Conservation (phyloP, 1,139 yeast species). For the Meyerozyma athensensis region DNA sequence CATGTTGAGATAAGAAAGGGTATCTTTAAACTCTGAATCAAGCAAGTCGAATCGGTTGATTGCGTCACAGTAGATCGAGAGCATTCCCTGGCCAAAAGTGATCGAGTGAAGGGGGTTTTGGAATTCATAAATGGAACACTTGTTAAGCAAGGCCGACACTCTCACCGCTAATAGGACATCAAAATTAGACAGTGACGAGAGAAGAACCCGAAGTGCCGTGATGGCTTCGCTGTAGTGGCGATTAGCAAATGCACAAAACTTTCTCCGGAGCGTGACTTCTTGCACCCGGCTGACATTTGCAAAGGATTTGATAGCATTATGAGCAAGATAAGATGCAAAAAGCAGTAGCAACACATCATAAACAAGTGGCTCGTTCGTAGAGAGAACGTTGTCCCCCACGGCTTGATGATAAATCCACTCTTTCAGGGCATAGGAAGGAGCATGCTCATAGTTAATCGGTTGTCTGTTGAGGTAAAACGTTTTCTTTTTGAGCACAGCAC, state of each 20-base stretch:
- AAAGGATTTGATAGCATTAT: neutral
- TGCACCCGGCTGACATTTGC: neutral
- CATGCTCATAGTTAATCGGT: neutral
- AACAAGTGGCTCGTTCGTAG: neutral
- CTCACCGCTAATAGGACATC: slow-evolving; percentile 19
- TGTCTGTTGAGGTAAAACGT: neutral
- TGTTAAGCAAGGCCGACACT: slow-evolving; percentile 22
- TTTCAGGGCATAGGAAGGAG: neutral
- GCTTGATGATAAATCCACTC: neutral
- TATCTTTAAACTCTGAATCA: slow-evolving; percentile 14
- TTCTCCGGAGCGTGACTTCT: neutral
- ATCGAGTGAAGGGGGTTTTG: slow-evolving; percentile 16
- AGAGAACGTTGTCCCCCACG: slow-evolving; percentile 1
- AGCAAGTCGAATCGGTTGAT: slow-evolving; percentile 6
- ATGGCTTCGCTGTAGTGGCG: slow-evolving; percentile 4
- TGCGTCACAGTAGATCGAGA: slow-evolving; percentile 20
- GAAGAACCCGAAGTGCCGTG: neutral
- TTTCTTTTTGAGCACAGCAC: neutral
- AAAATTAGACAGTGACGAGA: slow-evolving; percentile 7
- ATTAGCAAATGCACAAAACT: neutral
- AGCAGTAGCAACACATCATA: neutral
- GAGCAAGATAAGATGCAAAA: neutral
- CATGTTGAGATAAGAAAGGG: slow-evolving; percentile 17
- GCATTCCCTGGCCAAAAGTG: slow-evolving; percentile 24
- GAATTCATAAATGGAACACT: slow-evolving; percentile 22